Base-by-base conservation (phyloP, 352 stramenopile species). In the Phytophthora fragariaefolia region DNA sequence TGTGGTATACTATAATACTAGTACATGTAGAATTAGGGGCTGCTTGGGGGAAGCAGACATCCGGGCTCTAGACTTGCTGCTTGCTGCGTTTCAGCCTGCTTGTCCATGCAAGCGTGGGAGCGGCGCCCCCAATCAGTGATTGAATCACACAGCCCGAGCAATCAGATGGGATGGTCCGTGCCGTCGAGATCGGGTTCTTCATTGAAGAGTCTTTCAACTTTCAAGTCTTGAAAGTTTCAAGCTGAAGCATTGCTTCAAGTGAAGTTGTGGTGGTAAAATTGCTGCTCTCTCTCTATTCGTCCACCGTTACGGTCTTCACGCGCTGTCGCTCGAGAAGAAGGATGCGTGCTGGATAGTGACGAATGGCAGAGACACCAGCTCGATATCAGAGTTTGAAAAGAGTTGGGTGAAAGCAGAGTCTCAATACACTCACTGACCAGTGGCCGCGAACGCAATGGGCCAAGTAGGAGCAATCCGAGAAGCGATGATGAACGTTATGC, bases 101-200 rank as follows among this genome's bases (percentile, higher is more conserved):
- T 66, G 58, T 60, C 49, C 49, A 55, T 67, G 58, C 27, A 42
- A 50, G 57, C 18, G 57, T 56, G 47, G 48, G 49, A 58, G 38
- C 5, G 32, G 53, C 43, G 53, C 53, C 38, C n/a, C n/a, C n/a
- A n/a, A n/a, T n/a, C n/a, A n/a, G n/a, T n/a, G n/a, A n/a, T 27
- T 66, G 49, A 60, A 49, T 49, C 59, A 59, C n/a, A 34, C 51
- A 52, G 23, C 40, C 24, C 18, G 34, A 18, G 34, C 27, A 22
- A 63, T 36, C 53, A 60, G 24, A 51, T 24, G 53, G 51, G 26
- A n/a, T 27, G 53, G 27, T 38, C n/a, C 12, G 55, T 55, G 42
- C 46, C 24, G 13, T 12, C 34, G 28, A 38, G 57, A 64, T 64
- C 30, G 43, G 45, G 20, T 40, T 20, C 18, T n/a, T n/a, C n/a